phyloP scores from a whole-genome alignment of 352 stramenopile genomes.

The Globisporangium acanthophoron region DNA sequence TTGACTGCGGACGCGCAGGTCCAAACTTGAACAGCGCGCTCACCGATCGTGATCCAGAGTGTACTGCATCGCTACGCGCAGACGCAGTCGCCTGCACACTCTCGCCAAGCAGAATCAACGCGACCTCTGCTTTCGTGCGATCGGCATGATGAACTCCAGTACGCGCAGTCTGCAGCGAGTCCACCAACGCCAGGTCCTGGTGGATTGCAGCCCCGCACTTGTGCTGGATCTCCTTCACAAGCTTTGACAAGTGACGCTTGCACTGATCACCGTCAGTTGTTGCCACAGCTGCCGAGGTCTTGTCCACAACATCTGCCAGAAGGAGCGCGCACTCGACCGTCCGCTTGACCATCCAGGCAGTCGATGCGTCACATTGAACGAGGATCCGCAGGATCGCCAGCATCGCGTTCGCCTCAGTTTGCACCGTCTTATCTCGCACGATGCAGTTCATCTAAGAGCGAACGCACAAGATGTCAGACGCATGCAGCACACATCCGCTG shows the following conservation, averaged over 20 bases:
- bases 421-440: slow-evolving; percentile 11
- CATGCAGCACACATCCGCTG: background rate
- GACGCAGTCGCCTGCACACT: background rate
- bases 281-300: background rate
- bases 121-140: slow-evolving; percentile 1
- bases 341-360: slow-evolving; percentile 24
- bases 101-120: slow-evolving; percentile 1
- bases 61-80: background rate
- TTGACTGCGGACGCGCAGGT: background rate
- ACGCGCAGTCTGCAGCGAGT: slow-evolving; percentile 9
- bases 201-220: slow-evolving; percentile 29
- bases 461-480: background rate
- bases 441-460: slow-evolving; percentile 24
- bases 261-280: background rate
- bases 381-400: slow-evolving; percentile 19
- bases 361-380: slow-evolving; percentile 26
- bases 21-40: background rate
- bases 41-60: slow-evolving; percentile 6
- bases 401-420: slow-evolving; percentile 4
- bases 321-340: slow-evolving; percentile 27
- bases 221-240: slow-evolving; percentile 18
- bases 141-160: background rate
- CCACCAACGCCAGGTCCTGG: slow-evolving; percentile 22
- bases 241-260: background rate
- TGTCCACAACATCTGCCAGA: slow-evolving; percentile 1